Evolutionary conservation across 2,329 filamentous ascomycete species (phyloP).

Genomic region (Aureobasidium sp.): DNA sequence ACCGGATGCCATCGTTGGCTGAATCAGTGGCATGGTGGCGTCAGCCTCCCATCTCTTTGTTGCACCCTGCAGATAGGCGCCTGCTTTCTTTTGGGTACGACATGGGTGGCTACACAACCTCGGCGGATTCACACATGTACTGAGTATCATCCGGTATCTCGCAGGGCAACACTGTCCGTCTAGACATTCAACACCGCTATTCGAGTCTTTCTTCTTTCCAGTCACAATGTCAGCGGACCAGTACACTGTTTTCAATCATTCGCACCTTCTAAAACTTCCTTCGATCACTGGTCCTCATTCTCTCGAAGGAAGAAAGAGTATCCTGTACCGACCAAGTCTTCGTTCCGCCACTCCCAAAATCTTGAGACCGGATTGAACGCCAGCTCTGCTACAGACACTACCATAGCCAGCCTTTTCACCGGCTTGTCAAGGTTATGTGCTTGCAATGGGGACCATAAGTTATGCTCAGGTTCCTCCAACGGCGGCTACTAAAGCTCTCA

Average conservation of each 20-base stretch:
- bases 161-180: not conserved
- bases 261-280: not conserved
- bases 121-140: slow-evolving; percentile 10
- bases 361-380: not conserved
- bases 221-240: not conserved
- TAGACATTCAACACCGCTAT: slow-evolving; percentile 4
- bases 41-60: slow-evolving; percentile 2
- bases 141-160: slow-evolving; percentile 1
- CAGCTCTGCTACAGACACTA: not conserved
- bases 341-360: not conserved
- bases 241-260: not conserved
- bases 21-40: slow-evolving; percentile 10
- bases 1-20: not conserved
- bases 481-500: slow-evolving; percentile 36
- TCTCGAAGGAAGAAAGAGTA: not conserved
- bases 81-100: slow-evolving; percentile 11
- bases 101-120: slow-evolving; percentile 13
- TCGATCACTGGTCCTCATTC: not conserved
- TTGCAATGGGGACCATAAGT: slow-evolving; percentile 29
- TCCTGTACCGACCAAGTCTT: not conserved
- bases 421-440: not conserved
- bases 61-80: slow-evolving; percentile 10
- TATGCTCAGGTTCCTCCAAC: slow-evolving; percentile 30
- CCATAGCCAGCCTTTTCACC: not conserved
- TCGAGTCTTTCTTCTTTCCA: not conserved